A percentile compares a stretch with the other conserved stretches of the same genome.
phyloP scores from a whole-genome alignment of 768 basidiomycete genomes.

The Suillus lakei region DNA sequence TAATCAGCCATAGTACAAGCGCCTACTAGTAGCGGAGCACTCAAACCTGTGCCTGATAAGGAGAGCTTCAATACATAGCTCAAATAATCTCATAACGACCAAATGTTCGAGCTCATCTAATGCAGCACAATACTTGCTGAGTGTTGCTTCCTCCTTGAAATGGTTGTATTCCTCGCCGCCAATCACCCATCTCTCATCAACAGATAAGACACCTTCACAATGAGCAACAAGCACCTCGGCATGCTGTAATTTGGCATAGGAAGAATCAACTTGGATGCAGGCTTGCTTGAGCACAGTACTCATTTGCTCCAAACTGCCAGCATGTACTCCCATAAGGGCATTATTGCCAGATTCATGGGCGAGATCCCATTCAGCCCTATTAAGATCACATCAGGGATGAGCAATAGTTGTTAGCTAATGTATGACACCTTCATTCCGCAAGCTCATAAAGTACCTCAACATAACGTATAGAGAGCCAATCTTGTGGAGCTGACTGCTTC shows the following conservation, averaged over 20 bases:
- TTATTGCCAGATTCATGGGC: not conserved
- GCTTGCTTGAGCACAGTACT: not conserved
- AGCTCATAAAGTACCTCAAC: slow-evolving; percentile 11
- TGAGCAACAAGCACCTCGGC: slow-evolving; percentile 8
- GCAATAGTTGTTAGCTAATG: not conserved
- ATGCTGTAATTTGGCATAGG: slow-evolving; percentile 8
- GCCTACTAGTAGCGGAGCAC: too few species aligned
- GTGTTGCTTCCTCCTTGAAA: slow-evolving; percentile 1
- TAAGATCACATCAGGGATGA: not conserved
- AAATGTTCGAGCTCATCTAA: slow-evolving; percentile 34
- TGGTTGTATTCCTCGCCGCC: slow-evolving; percentile 9
- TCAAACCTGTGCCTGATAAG: slow-evolving; percentile 26
- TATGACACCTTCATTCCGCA: not conserved
- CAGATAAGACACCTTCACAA: too few species aligned
- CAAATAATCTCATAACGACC: slow-evolving; percentile 34
- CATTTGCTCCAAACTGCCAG: not conserved
- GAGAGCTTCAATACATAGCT: slow-evolving; percentile 33
- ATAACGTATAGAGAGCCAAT: slow-evolving; percentile 4
- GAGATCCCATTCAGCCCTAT: not conserved
- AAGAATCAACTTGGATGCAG: slow-evolving; percentile 1
- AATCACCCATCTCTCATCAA: slow-evolving; percentile 11
- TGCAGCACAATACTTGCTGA: slow-evolving; percentile 23
- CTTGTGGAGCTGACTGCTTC: not conserved
- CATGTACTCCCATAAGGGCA: not conserved
- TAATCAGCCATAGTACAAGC: too few species aligned